Evolutionary conservation across 768 basidiomycete genomes (phyloP), one percentile per base, ranked within the genome.

Genomic region (Lactarius pseudohatsudake): DNA sequence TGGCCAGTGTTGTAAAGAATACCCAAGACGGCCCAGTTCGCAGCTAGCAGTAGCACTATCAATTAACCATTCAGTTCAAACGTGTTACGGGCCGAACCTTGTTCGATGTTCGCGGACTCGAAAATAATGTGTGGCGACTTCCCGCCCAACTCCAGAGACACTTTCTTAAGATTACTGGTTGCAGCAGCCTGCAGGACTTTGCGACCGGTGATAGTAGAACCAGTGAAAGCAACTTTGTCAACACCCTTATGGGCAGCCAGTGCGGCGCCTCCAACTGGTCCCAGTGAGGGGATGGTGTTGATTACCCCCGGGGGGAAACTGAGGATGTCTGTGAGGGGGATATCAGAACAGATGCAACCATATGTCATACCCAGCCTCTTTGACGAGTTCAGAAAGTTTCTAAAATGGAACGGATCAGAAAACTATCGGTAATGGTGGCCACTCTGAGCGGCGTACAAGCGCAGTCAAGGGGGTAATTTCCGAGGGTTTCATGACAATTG

Each of bases 221-320:
- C 96, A 10, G 96, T 98, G 77, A 98, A 97, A 2, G 96, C 95
- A 68, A 98, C 84, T 77, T 97, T 96, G 80, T 97, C 93, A 57
- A 98, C 89, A 70, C 90, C 91, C 63, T 76, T 82, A 77, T 98
- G 96, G 13, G 84, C 76, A 6, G 95, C 79, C 66, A 98, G 82
- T 3, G 94, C 92, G 9, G 91, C 90, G 34, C 96, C 96, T 61
- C 93, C 94, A 45, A 92, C 83, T 57, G 82, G 69, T 34, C 96
- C 96, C 47, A 89, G 79, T 28, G 94, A 95, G 4, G 92, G 89
- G 4, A 97, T 81, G 30, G 90, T 91, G 77, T 97, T 96, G 67
- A 98, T 74, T 15, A 96, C 94, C 53, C 96, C 96, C 3, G 92
- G 86, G 8, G 96, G 96, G 76, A 95, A 95, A 13, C 91, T 92